Conservation (phyloP, 306 rosid genomes). For the Coriaria nepalensis region DNA sequence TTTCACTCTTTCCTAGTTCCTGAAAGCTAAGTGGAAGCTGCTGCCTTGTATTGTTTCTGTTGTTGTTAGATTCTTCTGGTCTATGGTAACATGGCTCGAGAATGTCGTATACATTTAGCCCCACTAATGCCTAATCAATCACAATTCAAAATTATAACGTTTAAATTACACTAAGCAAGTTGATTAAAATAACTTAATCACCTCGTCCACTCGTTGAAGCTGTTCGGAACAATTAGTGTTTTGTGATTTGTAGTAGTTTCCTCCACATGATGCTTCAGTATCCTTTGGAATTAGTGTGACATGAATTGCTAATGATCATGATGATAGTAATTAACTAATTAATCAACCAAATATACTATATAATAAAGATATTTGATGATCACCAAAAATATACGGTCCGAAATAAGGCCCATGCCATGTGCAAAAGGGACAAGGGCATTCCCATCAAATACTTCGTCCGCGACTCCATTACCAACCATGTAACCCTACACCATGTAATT, state of each 20-base stretch:
- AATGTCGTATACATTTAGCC: slow-evolving; percentile 45
- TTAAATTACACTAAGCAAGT: no score
- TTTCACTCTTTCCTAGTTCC: slow-evolving; percentile 42
- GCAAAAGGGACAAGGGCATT: slow-evolving; percentile 70
- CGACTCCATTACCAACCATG: slow-evolving; percentile 71
- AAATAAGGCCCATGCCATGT: slow-evolving; percentile 76
- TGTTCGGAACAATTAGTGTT: slow-evolving; percentile 13
- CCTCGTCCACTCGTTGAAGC: slow-evolving; percentile 19
- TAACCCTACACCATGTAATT: slow-evolving; percentile 43
- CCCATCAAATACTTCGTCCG: slow-evolving; percentile 42
- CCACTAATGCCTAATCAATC: slow-evolving; percentile 27
- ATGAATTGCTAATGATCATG: no score
- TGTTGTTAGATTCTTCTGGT: slow-evolving; percentile 1
- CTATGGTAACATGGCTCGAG: slow-evolving; percentile 60
- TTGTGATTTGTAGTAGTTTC: slow-evolving; percentile 17
- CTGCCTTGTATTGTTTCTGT: slow-evolving; percentile 5
- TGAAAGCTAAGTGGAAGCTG: slow-evolving; percentile 53
- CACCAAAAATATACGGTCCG: slow-evolving; percentile 48
- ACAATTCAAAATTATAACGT: neutral
- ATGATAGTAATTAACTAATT: no score
- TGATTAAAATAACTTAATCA: no score
- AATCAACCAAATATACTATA: no score
- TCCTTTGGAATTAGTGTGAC: no score
- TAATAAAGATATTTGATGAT: no score
- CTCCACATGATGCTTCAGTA: slow-evolving; percentile 31